Base-by-base conservation (phyloP, 306 rosid species). In the Trifolium repens region DNA sequence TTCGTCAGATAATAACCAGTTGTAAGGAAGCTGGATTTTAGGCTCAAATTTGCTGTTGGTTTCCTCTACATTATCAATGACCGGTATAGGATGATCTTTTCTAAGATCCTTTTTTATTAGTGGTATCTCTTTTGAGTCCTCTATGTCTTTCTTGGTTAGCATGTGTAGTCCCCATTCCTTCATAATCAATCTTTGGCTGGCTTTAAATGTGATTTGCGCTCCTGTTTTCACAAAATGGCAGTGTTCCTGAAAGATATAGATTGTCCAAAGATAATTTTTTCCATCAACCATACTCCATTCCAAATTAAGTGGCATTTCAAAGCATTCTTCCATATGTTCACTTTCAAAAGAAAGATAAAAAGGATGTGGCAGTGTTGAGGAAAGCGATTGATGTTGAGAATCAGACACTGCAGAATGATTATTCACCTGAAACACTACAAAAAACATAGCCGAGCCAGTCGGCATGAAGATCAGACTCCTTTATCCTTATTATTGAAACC, bases 151-250 rank as follows among this genome's bases (percentile, higher is more conserved):
- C 15, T 44, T 44, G n/a, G 15, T 44, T 11, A 44, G 50, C 15
- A n/a, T 13, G 27, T 12, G 32, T 7, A 64, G 0, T 1, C 72
- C 79, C 79, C 79, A 75, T 13, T 22, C 1, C 8, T 0, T 0
- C 2, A 75, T 49, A 4, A 24, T 37, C 12, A 75, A 0, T 5
- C 40, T 1, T 35, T 71, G 5, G 7, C 11, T 0, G 22, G 78
- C 71, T 74, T 74, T 74, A 63, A 74, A 62, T 30, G 61, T 27
- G 49, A 74, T 49, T 30, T 4, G 8, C 0, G 65, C 54, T 15
- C 79, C 72, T 8, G 42, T 64, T 64, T 50, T 63, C 39, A 63
- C 15, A 62, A 62, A 74, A 63, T 62, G 78, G 27, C 78, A 74
- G 4, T 62, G 71, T 4, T 35, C 6, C 15, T 5, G 2, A 46